phyloP scores from a whole-genome alignment of 148 eudicot species.

The Cornus controversa region DNA sequence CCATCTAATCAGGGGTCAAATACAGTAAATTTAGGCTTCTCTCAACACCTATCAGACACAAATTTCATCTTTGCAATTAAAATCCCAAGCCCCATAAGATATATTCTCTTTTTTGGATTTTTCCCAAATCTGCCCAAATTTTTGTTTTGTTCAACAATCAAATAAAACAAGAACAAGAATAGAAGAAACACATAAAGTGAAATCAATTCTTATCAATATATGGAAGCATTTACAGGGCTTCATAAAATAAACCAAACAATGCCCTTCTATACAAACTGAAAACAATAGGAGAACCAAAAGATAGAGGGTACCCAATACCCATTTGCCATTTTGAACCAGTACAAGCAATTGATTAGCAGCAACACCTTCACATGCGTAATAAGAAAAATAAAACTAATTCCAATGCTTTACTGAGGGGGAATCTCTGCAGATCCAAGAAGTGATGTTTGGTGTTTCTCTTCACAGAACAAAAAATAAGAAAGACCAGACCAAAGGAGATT shows the following conservation, averaged over 20 bases:
- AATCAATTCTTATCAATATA: constrained; percentile 7
- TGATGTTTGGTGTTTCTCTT: constrained; percentile 24
- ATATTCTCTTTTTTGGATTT: background rate
- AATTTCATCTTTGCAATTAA: background rate
- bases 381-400: constrained; percentile 4
- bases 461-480: constrained; percentile 30
- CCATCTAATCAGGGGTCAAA: constrained; percentile 7
- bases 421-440: constrained; percentile 51
- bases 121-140: constrained; percentile 3
- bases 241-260: constrained; percentile 18
- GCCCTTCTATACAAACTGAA: constrained; percentile 1
- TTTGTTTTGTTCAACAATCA: background rate
- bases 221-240: constrained; percentile 3
- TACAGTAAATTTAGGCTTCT: background rate
- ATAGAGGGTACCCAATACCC: constrained; percentile 11
- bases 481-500: constrained; percentile 16
- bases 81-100: background rate
- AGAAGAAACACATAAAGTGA: constrained; percentile 28
- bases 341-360: background rate
- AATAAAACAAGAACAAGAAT: constrained; percentile 20
- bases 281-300: background rate
- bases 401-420: constrained; percentile 14
- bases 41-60: background rate
- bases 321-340: constrained; percentile 7
- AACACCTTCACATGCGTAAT: constrained; percentile 8